Evolutionary conservation across 2,329 filamentous ascomycete genomes (phyloP).

Genomic region (Ceratocystis lukuohia): DNA sequence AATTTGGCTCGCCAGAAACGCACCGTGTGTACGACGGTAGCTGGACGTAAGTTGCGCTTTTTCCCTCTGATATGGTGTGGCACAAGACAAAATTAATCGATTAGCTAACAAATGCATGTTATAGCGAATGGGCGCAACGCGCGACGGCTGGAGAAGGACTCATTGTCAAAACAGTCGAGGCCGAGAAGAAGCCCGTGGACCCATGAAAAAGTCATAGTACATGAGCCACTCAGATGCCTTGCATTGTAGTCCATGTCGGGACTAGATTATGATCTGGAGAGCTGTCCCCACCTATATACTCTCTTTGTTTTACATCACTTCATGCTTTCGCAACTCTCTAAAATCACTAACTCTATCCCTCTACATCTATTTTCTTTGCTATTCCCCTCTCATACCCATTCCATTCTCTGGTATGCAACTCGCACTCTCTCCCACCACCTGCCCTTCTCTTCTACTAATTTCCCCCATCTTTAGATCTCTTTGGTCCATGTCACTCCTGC

Average conservation of each 20-base stretch:
- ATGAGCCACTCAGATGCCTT: neutral
- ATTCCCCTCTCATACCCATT: neutral
- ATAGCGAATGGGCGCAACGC: slow-evolving; percentile 54
- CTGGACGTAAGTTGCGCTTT: slow-evolving; percentile 65
- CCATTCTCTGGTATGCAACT: neutral
- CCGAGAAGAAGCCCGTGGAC: slow-evolving; percentile 14
- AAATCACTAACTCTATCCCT: neutral
- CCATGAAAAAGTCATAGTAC: neutral
- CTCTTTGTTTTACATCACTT: neutral
- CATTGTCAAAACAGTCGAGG: slow-evolving; percentile 38
- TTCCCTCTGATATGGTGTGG: neutral
- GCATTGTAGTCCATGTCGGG: neutral
- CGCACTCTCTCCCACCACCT: neutral
- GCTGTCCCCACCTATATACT: neutral
- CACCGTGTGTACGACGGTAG: slow-evolving; percentile 86
- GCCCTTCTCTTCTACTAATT: neutral
- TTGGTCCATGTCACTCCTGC: neutral
- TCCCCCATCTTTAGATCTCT: neutral
- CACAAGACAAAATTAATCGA: too few relatives aligned
- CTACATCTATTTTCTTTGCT: neutral
- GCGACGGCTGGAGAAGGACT: slow-evolving; percentile 48
- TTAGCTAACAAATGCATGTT: slow-evolving; percentile 24
- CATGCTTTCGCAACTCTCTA: neutral
- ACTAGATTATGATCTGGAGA: neutral
- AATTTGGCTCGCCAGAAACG: slow-evolving; percentile 52